phyloP scores from a whole-genome alignment of 2,329 filamentous ascomycete species.

The Penicillium sp. region DNA sequence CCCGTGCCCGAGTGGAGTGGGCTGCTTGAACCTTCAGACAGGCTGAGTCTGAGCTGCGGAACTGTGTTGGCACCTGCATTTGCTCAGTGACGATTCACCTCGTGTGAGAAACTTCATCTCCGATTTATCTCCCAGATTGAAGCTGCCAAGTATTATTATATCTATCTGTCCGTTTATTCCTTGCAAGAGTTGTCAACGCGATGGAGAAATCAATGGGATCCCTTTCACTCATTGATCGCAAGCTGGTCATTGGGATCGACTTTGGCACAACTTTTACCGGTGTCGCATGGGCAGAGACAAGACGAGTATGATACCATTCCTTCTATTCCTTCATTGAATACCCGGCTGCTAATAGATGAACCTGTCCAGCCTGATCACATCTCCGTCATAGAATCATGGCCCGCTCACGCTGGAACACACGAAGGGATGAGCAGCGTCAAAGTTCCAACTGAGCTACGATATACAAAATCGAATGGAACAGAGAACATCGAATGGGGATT shows the following conservation, averaged over 20 bases:
- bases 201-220: conserved; percentile 12
- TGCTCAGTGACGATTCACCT: background rate
- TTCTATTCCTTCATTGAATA: background rate
- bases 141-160: background rate
- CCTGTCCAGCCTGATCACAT: conserved; percentile 8
- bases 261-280: conserved; percentile 17
- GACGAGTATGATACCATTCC: background rate
- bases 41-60: background rate
- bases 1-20: background rate
- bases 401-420: conserved; percentile 3
- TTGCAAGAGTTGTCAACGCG: background rate
- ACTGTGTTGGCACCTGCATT: background rate
- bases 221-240: conserved; percentile 11
- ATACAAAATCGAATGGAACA: background rate
- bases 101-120: background rate
- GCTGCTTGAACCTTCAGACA: background rate
- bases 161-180: background rate
- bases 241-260: conserved; percentile 16
- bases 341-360: background rate
- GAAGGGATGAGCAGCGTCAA: conserved; percentile 19
- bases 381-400: conserved; percentile 19
- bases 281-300: conserved; percentile 18
- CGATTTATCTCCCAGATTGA: background rate
- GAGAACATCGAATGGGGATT: conserved; percentile 15
- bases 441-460: conserved; percentile 12